Percentiles rank a stretch among this genome's conserved stretches.
These are phyloP conservation scores for Abrus pulchellus DNA, from an alignment of 306 rosid species.

Conservation along the genomic window DNA sequence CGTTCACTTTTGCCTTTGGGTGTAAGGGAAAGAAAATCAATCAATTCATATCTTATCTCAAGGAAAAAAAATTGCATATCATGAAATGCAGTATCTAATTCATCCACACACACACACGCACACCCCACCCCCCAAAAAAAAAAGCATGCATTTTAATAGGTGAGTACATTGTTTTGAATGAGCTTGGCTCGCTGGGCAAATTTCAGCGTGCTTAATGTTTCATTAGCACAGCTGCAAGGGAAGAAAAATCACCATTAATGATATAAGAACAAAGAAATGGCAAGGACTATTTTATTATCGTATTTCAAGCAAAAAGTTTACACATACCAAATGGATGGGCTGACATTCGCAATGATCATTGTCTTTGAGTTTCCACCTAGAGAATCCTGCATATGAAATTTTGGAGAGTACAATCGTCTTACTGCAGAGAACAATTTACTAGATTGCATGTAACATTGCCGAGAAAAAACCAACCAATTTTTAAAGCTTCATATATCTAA, in stretches of 20 bases:
- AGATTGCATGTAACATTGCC: not conserved
- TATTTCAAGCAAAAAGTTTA: slow-evolving; percentile 44
- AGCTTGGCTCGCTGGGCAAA: slow-evolving; percentile 99
- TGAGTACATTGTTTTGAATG: slow-evolving; percentile 89
- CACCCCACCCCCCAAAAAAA: not conserved
- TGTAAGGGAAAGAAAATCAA: slow-evolving; percentile 36
- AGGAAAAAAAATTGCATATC: not conserved
- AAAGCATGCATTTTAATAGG: slow-evolving; percentile 29
- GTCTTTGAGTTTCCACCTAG: slow-evolving; percentile 99
- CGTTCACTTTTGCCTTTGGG: slow-evolving; percentile 89
- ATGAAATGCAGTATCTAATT: slow-evolving; percentile 14
- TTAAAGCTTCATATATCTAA: slow-evolving; percentile 51
- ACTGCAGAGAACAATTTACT: slow-evolving; percentile 37
- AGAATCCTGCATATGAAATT: slow-evolving; percentile 81
- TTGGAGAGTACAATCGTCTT: slow-evolving; percentile 30
- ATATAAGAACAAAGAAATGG: slow-evolving; percentile 30
- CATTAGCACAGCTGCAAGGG: slow-evolving; percentile 80
- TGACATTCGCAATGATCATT: slow-evolving; percentile 91
- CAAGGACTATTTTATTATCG: slow-evolving; percentile 14
- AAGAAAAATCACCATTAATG: slow-evolving; percentile 48
- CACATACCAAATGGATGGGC: slow-evolving; percentile 91
- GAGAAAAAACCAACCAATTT: slow-evolving; percentile 15
- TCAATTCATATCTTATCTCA: slow-evolving; percentile 30
- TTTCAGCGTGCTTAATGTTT: slow-evolving; percentile 95
- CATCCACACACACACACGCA: not conserved